phyloP scores from a whole-genome alignment of 306 rosid genomes.

The Cucumis cinereus region DNA sequence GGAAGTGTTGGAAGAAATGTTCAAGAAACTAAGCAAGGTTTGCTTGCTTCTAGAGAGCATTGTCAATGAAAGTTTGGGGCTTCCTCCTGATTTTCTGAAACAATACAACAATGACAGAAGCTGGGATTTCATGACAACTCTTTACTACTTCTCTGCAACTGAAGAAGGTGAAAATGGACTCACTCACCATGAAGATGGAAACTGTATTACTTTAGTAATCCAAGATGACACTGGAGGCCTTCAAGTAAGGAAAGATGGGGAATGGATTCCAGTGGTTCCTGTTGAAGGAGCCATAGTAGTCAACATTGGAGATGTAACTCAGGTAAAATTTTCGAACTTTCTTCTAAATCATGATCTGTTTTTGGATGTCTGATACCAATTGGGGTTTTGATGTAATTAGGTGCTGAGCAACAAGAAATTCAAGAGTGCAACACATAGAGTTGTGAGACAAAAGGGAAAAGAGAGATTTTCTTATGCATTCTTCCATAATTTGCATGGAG shows the following conservation, averaged over 20 bases:
- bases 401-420: constrained; percentile 38
- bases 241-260: constrained; percentile 19
- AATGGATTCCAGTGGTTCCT: constrained; percentile 36
- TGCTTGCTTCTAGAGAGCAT: constrained; percentile 28
- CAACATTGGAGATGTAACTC: constrained; percentile 35
- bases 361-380: neutral
- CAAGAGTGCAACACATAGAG: constrained; percentile 43
- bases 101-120: constrained; percentile 36
- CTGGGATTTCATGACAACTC: constrained; percentile 29
- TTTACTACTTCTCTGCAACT: constrained; percentile 28
- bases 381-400: constrained; percentile 1
- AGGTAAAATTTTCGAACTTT: constrained; percentile 10
- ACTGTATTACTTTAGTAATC: constrained; percentile 22
- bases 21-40: constrained; percentile 17
- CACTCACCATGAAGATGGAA: constrained; percentile 34
- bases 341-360: neutral
- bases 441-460: constrained; percentile 22
- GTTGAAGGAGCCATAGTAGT: constrained; percentile 31
- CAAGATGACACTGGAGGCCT: constrained; percentile 48
- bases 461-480: constrained; percentile 27
- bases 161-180: constrained; percentile 21
- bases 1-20: constrained; percentile 34
- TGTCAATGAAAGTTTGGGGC: constrained; percentile 31
- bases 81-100: constrained; percentile 28
- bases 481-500: constrained; percentile 30